A percentile compares a stretch with the other conserved stretches of the same genome.
Evolutionary conservation across 495 filamentous ascomycete genomes (phyloP).

Genomic region (Trichoderma parareesei): DNA sequence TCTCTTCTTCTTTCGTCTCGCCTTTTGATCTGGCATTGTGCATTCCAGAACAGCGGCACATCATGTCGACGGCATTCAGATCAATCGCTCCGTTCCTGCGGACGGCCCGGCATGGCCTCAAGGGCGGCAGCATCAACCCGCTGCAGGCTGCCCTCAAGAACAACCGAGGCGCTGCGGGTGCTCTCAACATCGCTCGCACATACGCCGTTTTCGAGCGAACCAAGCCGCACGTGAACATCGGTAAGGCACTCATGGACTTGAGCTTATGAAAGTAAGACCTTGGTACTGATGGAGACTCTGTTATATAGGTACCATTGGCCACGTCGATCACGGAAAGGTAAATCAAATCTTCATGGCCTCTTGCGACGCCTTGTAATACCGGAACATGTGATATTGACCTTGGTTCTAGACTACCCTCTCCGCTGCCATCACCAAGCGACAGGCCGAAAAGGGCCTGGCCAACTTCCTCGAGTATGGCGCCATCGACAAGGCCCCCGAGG

Average conservation of each 20-base stretch:
- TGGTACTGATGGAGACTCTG: slow-evolving; percentile 13
- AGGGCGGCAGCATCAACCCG: slow-evolving; percentile 56
- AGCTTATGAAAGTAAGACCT: slow-evolving; percentile 10
- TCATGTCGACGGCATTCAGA: slow-evolving; percentile 57
- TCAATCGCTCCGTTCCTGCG: slow-evolving; percentile 61
- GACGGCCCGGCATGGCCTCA: slow-evolving; percentile 55
- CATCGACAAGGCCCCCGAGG: slow-evolving; percentile 98
- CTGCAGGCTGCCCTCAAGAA: slow-evolving; percentile 47
- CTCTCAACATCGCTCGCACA: slow-evolving; percentile 58
- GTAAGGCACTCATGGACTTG: slow-evolving; percentile 38
- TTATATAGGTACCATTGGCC: slow-evolving; percentile 80
- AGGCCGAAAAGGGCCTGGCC: slow-evolving; percentile 86
- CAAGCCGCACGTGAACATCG: slow-evolving; percentile 98
- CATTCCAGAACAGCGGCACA: slow-evolving; percentile 3
- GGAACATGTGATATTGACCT: not conserved
- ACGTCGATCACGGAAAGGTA: slow-evolving; percentile 99
- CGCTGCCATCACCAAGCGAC: slow-evolving; percentile 95
- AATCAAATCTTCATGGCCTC: not conserved
- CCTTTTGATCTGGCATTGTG: slow-evolving; percentile 8
- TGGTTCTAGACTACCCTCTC: slow-evolving; percentile 79
- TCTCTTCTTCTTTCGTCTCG: not conserved
- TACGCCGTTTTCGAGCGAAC: slow-evolving; percentile 80
- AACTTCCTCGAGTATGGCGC: slow-evolving; percentile 92
- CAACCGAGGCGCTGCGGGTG: slow-evolving; percentile 56
- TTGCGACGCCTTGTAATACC: slow-evolving; percentile 4